Evolutionary conservation across 345 rosid genomes (phyloP), one percentile per base, ranked within the genome.

Genomic region (Populus simonii): DNA sequence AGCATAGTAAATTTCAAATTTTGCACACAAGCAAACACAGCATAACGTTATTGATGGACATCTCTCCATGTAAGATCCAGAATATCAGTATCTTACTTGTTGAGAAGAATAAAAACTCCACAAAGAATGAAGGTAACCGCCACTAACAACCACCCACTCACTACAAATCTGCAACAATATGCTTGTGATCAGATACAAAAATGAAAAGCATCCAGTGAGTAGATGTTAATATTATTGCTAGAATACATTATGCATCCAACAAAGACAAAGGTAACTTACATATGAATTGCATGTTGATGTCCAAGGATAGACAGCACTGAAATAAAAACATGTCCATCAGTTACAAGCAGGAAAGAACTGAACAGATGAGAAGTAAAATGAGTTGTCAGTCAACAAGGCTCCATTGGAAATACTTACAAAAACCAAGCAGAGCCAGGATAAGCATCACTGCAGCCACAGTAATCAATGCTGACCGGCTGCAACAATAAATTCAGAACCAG

Each of bases 61-160:
- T 63, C 13, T 65, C 49, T 41, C 73, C 53, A 25, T 23, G 17
- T 5, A 49, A 71, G 77, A 78, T 62, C 36, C 51, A 47, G 36
- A 67, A 22, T 15, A 12, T 5, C 41, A 62, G 38, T 38, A 79
- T 57, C 90, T 88, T 89, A 96, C 99, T 84, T 93, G 90, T 89
- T 91, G 74, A 96, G 81, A 71, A 96, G 87, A 51, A 96, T 74
- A 73, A 96, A 93, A 72, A 89, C 89, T 74, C 97, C 98, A 57
- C 93, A 96, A 41, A 94, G 95, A 79, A 92, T 80, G 83, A 93
- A 94, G 68, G 97, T 93, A 74, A 92, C 79, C 49, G 92, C 95
- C 83, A 93, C 98, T 20, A 94, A 84, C 66, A 94, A 83, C 97
- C 98, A 94, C 82, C 98, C 98, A 18, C 97, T 93, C 79, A 86